Evolutionary conservation across 352 stramenopile species (phyloP).

Genomic region (Pythium myriotylum): DNA sequence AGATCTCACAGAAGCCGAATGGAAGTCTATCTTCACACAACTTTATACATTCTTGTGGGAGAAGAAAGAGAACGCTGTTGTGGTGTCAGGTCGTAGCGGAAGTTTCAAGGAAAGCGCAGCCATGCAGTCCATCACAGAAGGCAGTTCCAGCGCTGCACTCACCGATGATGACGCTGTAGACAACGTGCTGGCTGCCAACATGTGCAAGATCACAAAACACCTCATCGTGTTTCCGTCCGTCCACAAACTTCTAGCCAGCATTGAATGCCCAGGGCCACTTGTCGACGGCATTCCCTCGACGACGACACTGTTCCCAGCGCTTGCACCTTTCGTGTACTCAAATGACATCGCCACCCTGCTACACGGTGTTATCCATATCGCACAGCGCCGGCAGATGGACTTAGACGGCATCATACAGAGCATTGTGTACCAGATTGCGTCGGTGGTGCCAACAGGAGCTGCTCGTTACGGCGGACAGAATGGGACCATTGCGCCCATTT

Average conservation of each 20-base stretch:
- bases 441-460: constrained; percentile 34
- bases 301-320: constrained; percentile 46
- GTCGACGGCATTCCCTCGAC: constrained; percentile 10
- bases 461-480: constrained; percentile 17
- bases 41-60: constrained; percentile 62
- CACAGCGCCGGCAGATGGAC: constrained; percentile 43
- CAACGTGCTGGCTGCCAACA: constrained; percentile 60
- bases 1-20: constrained; percentile 63
- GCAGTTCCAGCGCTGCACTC: not conserved
- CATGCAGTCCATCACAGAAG: constrained; percentile 7
- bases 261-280: constrained; percentile 20
- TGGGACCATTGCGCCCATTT: constrained; percentile 23
- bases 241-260: constrained; percentile 45
- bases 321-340: constrained; percentile 63
- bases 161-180: constrained; percentile 41
- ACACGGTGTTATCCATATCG: constrained; percentile 69
- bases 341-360: constrained; percentile 60
- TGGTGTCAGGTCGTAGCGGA: not conserved
- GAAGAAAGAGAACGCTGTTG: not conserved
- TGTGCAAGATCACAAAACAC: constrained; percentile 74
- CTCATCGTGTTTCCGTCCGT: constrained; percentile 69
- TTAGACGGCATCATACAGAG: constrained; percentile 55
- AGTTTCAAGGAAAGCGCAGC: not conserved
- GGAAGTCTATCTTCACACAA: constrained; percentile 71
- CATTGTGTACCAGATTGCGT: constrained; percentile 53